Base-by-base conservation (phyloP, 768 basidiomycete genomes). In the Mrakia gelida region DNA sequence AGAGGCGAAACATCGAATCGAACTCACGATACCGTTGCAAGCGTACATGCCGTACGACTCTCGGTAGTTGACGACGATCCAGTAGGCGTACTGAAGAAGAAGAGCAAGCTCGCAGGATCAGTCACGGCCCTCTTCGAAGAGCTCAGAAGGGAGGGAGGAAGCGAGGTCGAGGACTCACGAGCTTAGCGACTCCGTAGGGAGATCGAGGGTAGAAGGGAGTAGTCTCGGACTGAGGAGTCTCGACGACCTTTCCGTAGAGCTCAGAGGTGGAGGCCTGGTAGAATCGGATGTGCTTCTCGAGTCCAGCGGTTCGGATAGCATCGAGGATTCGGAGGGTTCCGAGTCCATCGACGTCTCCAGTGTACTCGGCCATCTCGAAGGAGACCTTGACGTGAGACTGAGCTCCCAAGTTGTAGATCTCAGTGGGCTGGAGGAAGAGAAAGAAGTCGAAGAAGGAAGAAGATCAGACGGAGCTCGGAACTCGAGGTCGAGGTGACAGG, bases 361-460 rank as follows among this genome's bases (percentile, higher is more conserved):
- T 98, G 86, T 98, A 98, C 86, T 98, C 95, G 34, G 95, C 93
- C 94, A 98, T 96, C 85, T 98, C 96, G 85, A 98, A 98, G 38
- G 95, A 97, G 80, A 98, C 95, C 85, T 98, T 98, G 87, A 98
- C 95, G 86, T 98, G 95, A 62, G 93, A 94, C 85, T 98, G 95
- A 23, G 95, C 95, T 65, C 94, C 95, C 73, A 98, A 91, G 85
- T 98, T 98, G 89, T 97, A 98, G 79, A 98, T 91, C 86, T 98
- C 96, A 30, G 94, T 91, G 2, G 95, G 95, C 56, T 78, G 21
- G 34, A 8, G 21, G 18, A 30, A 30, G 72, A 43, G 43, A 52
- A 21, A 78, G 34, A 59, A 65, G 32, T 23, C 26, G 32, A 30
- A 38, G n/a, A 63, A 2, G n/a, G 62, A 63, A 13, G 62, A 30